Evolutionary conservation across 1,284 basidiomycete species (phyloP), one percentile per base, ranked within the genome.

Genomic region (Amylostereum areolatum): DNA sequence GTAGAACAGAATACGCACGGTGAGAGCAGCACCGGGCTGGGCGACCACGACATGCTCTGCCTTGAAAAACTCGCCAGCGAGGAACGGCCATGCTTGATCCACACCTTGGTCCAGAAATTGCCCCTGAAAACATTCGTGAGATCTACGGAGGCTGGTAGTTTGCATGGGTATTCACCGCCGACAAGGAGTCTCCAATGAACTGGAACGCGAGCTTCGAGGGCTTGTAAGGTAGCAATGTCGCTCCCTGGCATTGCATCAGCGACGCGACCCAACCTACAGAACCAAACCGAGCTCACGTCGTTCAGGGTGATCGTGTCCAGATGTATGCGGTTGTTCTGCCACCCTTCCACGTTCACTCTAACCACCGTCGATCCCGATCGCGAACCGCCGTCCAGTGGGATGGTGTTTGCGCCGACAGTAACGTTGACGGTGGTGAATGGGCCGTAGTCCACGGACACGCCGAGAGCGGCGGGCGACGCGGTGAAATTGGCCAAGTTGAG

Each of bases 101-200:
- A 81, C 75, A 11, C 78, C 78, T 53, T 71, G 59, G 0, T 72
- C 70, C 9, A 77, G 66, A 51, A 66, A 78, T 67, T 81, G 76
- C 3, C 78, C 78, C 77, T 79, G 55, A 4, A 44, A 37, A 44
- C 39, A 44, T 18, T 29, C 33, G 45, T 41, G 44, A 34, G 34
- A 35, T 41, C 5, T 25, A 46, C 4, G 5, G 25, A 31, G 24
- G 24, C 24, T 28, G 30, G 10, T 18, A n/a, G n/a, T n/a, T n/a
- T n/a, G n/a, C n/a, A n/a, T n/a, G n/a, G n/a, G 32, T 11, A 57
- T 69, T 50, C 57, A 79, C 77, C 28, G 78, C 74, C 9, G 78
- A 80, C 3, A 80, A 62, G 1, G 78, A 80, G 54, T 81, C 78
- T 0, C 79, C 78, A 42, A 83, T 78, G 57, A 78, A 79, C 52